Conservation (phyloP, 495 filamentous ascomycete species). For the Xylaria grammica region DNA sequence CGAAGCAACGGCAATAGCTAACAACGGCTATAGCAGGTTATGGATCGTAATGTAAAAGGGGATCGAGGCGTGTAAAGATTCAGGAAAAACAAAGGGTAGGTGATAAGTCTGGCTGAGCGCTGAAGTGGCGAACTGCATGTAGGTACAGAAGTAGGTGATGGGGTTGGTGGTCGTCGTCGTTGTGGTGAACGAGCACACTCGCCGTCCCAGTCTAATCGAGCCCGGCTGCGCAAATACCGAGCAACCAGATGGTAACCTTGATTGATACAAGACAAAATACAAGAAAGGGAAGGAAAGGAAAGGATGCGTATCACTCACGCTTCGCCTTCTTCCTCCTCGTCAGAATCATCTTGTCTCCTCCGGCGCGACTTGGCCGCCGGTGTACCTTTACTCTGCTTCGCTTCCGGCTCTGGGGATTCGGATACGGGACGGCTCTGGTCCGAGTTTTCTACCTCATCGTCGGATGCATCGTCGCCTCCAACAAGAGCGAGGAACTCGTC, state of each 20-base stretch:
- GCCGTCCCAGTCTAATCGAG: no score
- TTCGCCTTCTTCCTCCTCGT: conserved; percentile 82
- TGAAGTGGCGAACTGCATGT: no score
- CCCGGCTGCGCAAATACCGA: no score
- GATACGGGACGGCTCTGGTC: conserved; percentile 46
- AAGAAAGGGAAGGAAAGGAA: not conserved
- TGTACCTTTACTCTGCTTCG: conserved; percentile 52
- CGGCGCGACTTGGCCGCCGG: conserved; percentile 40
- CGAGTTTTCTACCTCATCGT: conserved; percentile 50
- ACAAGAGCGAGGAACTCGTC: conserved; percentile 88
- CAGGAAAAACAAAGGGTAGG: no score
- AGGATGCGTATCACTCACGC: conserved; percentile 68
- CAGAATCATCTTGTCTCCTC: conserved; percentile 64
- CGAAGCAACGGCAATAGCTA: no score
- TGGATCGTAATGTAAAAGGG: no score
- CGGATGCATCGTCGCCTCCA: conserved; percentile 63
- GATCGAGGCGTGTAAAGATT: no score
- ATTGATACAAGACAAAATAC: not conserved
- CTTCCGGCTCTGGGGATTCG: conserved; percentile 37
- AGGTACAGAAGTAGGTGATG: no score
- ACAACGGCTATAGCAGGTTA: no score
- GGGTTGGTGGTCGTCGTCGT: no score
- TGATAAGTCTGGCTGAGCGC: no score
- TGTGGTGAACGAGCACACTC: no score
- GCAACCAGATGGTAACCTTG: not conserved